Conservation (phyloP, 169 alveolate species). For the Cryptosporidium parvum region DNA sequence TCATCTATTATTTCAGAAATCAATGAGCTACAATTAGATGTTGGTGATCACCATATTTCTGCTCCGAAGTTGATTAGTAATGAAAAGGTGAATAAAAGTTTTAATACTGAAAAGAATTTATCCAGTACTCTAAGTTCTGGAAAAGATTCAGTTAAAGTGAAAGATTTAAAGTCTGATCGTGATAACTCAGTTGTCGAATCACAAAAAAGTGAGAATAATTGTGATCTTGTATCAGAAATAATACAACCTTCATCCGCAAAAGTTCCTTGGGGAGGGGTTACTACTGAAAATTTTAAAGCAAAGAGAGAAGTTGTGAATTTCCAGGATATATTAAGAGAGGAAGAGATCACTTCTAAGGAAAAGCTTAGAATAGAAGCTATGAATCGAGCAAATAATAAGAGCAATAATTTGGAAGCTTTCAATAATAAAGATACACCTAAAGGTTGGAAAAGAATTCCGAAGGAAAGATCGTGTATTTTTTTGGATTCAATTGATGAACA, state of each 20-base stretch:
- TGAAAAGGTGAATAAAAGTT: neutral
- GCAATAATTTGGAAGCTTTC: neutral
- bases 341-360: neutral
- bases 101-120: neutral
- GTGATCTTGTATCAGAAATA: neutral
- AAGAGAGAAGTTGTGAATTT: constrained; percentile 2
- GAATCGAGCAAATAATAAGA: neutral
- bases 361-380: neutral
- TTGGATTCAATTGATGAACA: neutral
- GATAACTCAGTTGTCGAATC: neutral
- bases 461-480: neutral
- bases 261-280: constrained; percentile 17
- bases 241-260: neutral
- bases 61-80: constrained; percentile 11
- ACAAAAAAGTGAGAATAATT: neutral
- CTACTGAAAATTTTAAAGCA: neutral
- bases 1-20: constrained; percentile 28
- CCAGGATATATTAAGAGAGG: constrained; percentile 35
- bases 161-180: constrained; percentile 5
- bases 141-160: neutral
- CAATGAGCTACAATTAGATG: constrained; percentile 11
- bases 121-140: neutral
- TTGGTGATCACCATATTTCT: constrained; percentile 1
- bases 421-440: constrained; percentile 6
- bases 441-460: constrained; percentile 34